Evolutionary conservation across 2,329 filamentous ascomycete genomes (phyloP), one percentile per base, ranked within the genome.

Genomic region (Trichoderma sp.): DNA sequence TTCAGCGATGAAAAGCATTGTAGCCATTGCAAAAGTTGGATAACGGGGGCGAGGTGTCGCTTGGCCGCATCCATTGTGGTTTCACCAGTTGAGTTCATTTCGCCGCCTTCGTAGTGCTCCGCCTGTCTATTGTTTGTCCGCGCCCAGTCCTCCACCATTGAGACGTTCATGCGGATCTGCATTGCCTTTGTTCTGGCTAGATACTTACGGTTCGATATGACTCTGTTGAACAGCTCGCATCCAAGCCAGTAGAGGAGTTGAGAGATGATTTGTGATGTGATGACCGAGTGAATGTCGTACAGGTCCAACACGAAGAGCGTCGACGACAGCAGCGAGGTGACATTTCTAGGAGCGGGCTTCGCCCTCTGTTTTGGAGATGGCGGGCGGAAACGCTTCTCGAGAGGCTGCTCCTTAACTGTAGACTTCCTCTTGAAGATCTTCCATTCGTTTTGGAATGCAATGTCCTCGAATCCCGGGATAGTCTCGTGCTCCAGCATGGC

Each of bases 141-240:
- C 1, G 96, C 95, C 96, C 96, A 99, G 79, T 99, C 96, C 81
- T 99, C 96, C 24, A 99, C 85, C 8, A 91, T 92, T 0, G 96
- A 98, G 7, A 99, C 90, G 80, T 99, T 99, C 95, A 99, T 98
- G 75, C 96, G 93, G 76, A 99, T 98, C 81, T 99, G 96, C 96
- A 99, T 99, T 4, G 96, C 96, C 82, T 99, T 99, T 21, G 96
- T 99, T 68, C 96, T 89, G 6, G 96, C 95, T 11, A 99, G 86
- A 78, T 98, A 99, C 80, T 95, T 95, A 75, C 94, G 90, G 78
- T 97, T 98, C 34, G 93, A 95, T 93, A 99, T 97, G 81, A 99
- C 93, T 72, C 95, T 92, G 81, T 99, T 99, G 84, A 99, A 99
- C 9, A 98, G 89, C 82, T 99, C 96, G 0, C 95, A 93, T 7